These are phyloP conservation scores for Themeda triandra DNA, from an alignment of 176 grass and related monocot genomes.

Conservation along the genomic window DNA sequence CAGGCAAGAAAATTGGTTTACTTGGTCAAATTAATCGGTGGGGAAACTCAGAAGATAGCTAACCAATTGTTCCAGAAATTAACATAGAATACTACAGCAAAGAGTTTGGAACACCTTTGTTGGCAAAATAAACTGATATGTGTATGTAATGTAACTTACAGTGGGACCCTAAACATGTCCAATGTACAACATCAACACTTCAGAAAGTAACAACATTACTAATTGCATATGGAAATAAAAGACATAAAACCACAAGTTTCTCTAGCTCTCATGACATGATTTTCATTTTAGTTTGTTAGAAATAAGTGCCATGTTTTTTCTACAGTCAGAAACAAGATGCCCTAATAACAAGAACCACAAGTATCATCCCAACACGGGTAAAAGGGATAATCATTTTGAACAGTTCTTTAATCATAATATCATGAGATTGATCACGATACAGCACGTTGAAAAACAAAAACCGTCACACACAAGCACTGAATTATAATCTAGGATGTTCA, in stretches of 20 bases:
- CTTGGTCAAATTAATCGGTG: slow-evolving; percentile 11
- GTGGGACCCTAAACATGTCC: background rate
- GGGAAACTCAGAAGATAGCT: background rate
- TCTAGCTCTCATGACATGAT: background rate
- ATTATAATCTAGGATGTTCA: background rate
- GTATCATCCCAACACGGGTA: background rate
- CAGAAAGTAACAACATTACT: background rate
- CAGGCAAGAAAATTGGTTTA: slow-evolving; percentile 8
- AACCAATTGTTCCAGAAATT: background rate
- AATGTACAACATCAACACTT: background rate
- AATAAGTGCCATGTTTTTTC: background rate
- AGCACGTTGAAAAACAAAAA: background rate
- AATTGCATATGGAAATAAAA: background rate
- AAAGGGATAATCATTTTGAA: background rate
- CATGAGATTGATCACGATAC: background rate
- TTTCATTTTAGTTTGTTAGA: background rate
- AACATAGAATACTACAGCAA: background rate
- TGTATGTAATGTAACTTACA: background rate
- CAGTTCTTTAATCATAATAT: background rate
- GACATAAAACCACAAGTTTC: background rate
- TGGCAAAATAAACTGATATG: background rate
- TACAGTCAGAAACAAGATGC: slow-evolving; percentile 11
- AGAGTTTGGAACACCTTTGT: slow-evolving; percentile 9
- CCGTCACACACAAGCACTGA: background rate
- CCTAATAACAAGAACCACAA: background rate